These are phyloP conservation scores for Boletus austroedulis DNA, from an alignment of 1,284 basidiomycete genomes.

Conservation along the genomic window DNA sequence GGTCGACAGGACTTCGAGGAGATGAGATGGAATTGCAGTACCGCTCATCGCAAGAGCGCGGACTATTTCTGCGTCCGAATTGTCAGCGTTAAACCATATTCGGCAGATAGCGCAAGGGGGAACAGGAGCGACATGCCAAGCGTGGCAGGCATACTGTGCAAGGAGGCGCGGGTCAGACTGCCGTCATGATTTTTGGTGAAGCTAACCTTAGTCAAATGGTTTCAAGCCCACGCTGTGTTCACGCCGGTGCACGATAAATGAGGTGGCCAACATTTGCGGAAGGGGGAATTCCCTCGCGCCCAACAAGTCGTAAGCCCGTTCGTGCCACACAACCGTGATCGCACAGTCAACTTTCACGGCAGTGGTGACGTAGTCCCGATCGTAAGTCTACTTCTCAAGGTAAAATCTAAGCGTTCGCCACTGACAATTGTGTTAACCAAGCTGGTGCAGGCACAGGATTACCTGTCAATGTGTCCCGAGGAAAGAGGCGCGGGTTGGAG, in stretches of 20 bases:
- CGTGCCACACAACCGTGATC: slow-evolving; percentile 5
- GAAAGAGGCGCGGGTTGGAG: slow-evolving; percentile 6
- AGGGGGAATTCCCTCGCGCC: slow-evolving; percentile 19
- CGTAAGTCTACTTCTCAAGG: slow-evolving; percentile 19
- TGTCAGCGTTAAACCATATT: slow-evolving; percentile 21
- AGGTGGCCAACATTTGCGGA: slow-evolving; percentile 14
- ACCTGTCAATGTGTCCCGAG: slow-evolving; percentile 6
- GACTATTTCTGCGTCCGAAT: slow-evolving; percentile 28
- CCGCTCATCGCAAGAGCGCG: background rate
- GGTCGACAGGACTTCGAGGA: slow-evolving; percentile 2
- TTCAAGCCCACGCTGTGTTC: slow-evolving; percentile 19
- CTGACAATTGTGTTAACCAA: slow-evolving; percentile 9
- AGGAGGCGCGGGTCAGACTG: slow-evolving; percentile 17
- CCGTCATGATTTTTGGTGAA: slow-evolving; percentile 22
- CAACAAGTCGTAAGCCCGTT: slow-evolving; percentile 13
- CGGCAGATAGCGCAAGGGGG: slow-evolving; percentile 21
- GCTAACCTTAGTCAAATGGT: slow-evolving; percentile 16
- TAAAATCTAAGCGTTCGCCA: slow-evolving; percentile 22
- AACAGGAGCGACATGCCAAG: slow-evolving; percentile 17
- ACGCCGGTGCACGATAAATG: slow-evolving; percentile 13
- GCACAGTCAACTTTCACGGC: slow-evolving; percentile 11
- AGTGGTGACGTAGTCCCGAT: slow-evolving; percentile 30
- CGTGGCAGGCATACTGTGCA: slow-evolving; percentile 19
- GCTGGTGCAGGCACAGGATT: slow-evolving; percentile 13
- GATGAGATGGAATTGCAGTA: background rate